phyloP scores from a whole-genome alignment of 176 grass and related monocot genomes.

The Secale cereale region DNA sequence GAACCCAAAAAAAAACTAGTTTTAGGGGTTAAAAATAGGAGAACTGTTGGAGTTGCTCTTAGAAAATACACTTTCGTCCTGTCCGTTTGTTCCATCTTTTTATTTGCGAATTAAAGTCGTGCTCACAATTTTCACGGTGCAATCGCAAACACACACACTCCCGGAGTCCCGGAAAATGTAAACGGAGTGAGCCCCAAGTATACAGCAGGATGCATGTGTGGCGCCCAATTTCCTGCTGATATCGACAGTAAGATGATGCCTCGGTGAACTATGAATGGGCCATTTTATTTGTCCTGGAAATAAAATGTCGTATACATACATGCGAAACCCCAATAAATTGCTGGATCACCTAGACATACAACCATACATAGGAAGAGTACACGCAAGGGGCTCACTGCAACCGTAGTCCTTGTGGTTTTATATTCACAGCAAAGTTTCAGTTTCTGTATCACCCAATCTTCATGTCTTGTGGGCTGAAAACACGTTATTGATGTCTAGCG shows the following conservation, averaged over 20 bases:
- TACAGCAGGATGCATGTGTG: background rate
- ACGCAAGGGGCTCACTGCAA: constrained; percentile 10
- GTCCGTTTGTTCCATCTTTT: no score
- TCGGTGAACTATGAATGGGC: background rate
- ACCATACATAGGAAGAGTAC: constrained; percentile 19
- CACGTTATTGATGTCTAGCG: constrained; percentile 30
- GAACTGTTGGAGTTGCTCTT: no score
- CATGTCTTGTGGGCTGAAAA: constrained; percentile 17
- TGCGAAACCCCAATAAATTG: constrained; percentile 6
- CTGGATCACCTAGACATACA: constrained; percentile 23
- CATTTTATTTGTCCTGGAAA: background rate
- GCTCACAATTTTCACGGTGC: no score
- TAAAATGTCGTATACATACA: constrained; percentile 2
- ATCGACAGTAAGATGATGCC: background rate
- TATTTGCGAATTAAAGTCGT: no score
- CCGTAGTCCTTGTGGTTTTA: background rate
- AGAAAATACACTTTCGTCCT: no score
- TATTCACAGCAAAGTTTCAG: constrained; percentile 35
- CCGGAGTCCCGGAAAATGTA: no score
- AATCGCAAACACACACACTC: no score
- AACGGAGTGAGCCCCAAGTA: no score
- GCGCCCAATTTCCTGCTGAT: background rate
- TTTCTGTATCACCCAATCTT: constrained; percentile 25
- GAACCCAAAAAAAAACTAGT: no score
- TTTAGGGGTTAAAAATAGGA: no score